A percentile compares a stretch with the other conserved stretches of the same genome.
Conservation (phyloP, 2,329 filamentous ascomycete genomes). For the Leptographium flavum region DNA sequence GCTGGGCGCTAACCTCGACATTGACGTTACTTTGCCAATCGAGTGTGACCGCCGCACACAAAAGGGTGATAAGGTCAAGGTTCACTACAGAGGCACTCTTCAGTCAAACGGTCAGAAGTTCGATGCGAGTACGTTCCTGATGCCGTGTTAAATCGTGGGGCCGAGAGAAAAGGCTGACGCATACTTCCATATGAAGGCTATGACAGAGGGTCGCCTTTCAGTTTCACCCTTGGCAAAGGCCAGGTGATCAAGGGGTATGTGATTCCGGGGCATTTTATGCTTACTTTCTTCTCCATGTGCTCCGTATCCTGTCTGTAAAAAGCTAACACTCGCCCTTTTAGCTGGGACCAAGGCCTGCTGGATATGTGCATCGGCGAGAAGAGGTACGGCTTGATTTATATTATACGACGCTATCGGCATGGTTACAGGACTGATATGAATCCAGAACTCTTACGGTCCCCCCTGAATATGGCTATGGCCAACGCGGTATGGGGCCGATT, state of each 20-base stretch:
- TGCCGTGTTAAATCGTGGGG: neutral
- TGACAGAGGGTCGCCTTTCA: slow-evolving; percentile 60
- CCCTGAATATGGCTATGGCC: slow-evolving; percentile 73
- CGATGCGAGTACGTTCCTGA: slow-evolving; percentile 46
- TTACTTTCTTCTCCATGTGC: neutral
- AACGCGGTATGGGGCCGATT: slow-evolving; percentile 64
- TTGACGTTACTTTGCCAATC: slow-evolving; percentile 60
- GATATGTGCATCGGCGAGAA: slow-evolving; percentile 97
- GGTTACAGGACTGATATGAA: neutral
- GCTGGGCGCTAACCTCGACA: slow-evolving; percentile 50
- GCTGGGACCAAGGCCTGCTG: slow-evolving; percentile 79
- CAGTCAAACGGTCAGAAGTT: slow-evolving; percentile 62
- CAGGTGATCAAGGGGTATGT: slow-evolving; percentile 86
- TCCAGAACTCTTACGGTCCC: slow-evolving; percentile 69
- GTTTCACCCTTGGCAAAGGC: slow-evolving; percentile 64
- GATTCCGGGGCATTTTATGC: too few relatives aligned
- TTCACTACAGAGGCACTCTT: slow-evolving; percentile 82
- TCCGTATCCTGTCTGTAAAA: too few relatives aligned
- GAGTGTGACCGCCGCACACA: slow-evolving; percentile 67
- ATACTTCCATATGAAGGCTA: slow-evolving; percentile 21
- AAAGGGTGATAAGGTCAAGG: slow-evolving; percentile 64
- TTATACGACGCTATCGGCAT: neutral
- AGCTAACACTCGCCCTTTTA: slow-evolving; percentile 18
- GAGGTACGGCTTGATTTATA: slow-evolving; percentile 28
- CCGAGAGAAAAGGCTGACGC: neutral